A percentile compares a stretch with the other conserved stretches of the same genome.
phyloP scores from a whole-genome alignment of 352 stramenopile species.

The Phytophthora fragariaefolia region DNA sequence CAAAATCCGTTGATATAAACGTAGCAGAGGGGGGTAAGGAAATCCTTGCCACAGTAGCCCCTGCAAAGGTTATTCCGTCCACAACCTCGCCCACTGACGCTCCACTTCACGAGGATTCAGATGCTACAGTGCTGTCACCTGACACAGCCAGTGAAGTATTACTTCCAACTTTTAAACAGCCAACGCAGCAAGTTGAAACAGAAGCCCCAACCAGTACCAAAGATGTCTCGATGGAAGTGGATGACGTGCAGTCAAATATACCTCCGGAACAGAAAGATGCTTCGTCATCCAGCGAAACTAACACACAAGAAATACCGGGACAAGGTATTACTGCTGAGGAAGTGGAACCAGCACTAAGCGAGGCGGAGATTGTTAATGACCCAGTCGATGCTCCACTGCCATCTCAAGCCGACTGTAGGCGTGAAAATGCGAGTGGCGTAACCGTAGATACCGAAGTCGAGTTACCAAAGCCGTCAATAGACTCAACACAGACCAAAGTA shows the following conservation, averaged over 20 bases:
- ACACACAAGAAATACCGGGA: neutral
- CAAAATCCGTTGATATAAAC: conserved; percentile 8
- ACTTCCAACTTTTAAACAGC: neutral
- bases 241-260: neutral
- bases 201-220: neutral
- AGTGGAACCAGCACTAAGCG: neutral
- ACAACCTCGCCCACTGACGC: neutral
- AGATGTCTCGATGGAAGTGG: neutral
- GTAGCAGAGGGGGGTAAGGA: conserved; percentile 2
- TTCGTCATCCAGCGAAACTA: neutral
- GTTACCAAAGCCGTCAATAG: neutral
- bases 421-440: neutral
- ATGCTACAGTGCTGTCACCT: conserved; percentile 1
- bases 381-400: neutral
- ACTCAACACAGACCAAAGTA: neutral
- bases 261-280: neutral
- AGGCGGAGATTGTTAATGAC: neutral
- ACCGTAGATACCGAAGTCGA: neutral
- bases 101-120: neutral
- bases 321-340: neutral
- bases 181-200: conserved; percentile 6
- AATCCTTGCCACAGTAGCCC: neutral
- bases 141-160: neutral
- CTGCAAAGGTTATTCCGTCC: neutral
- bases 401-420: neutral